A percentile compares a stretch with the other conserved stretches of the same genome.
Evolutionary conservation across 108 stramenopile species (phyloP).

Genomic region (Cyclotella baltica): DNA sequence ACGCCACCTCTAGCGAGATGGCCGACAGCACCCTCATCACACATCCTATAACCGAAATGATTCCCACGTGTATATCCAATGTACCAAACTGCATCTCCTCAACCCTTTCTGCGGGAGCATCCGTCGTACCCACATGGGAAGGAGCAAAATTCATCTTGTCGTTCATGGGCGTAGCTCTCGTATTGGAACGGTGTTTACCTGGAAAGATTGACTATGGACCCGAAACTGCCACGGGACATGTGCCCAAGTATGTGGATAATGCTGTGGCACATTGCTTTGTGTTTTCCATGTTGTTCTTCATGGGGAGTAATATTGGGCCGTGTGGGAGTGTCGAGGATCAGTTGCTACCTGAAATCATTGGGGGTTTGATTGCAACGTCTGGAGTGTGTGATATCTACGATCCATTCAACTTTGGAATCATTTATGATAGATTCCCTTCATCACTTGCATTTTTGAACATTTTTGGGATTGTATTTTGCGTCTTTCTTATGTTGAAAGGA

Average conservation of each 20-base stretch:
- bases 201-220: conserved; percentile 69
- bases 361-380: background rate
- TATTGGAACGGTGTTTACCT: conserved; percentile 82
- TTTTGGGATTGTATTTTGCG: conserved; percentile 92
- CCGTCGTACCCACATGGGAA: conserved; percentile 52
- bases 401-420: conserved; percentile 56
- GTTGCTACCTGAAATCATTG: conserved; percentile 1
- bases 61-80: conserved; percentile 39
- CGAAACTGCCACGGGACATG: conserved; percentile 68
- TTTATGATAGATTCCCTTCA: conserved; percentile 85
- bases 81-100: conserved; percentile 28
- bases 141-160: conserved; percentile 56
- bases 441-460: conserved; percentile 88
- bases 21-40: conserved; percentile 28
- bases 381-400: conserved; percentile 37
- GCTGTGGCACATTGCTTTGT: conserved; percentile 63
- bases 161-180: conserved; percentile 83
- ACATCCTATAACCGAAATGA: conserved; percentile 55
- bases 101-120: conserved; percentile 45
- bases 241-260: conserved; percentile 69
- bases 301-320: conserved; percentile 57
- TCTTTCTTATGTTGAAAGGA: conserved; percentile 90
- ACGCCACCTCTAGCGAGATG: conserved; percentile 59
- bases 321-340: conserved; percentile 34
- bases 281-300: conserved; percentile 41